Evolutionary conservation across 1,284 basidiomycete genomes (phyloP).

Genomic region (Irpex rosettiformis): DNA sequence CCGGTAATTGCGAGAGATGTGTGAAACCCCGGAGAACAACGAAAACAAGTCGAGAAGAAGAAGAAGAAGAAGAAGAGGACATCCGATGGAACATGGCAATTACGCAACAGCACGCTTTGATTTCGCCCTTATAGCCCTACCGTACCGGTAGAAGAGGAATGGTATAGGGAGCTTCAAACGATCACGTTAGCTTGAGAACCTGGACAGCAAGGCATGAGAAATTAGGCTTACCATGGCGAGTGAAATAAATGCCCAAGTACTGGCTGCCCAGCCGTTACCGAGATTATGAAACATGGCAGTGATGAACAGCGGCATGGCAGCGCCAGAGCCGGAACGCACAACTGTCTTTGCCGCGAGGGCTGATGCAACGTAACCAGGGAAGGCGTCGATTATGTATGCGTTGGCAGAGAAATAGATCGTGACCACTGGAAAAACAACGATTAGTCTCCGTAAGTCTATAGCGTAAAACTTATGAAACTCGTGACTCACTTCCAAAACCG

Average conservation of each 20-base stretch:
- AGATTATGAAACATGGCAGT: slow-evolving; percentile 44
- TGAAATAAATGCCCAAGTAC: slow-evolving; percentile 38
- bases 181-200: neutral
- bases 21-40: too few species aligned
- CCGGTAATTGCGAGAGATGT: too few species aligned
- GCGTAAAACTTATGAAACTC: neutral
- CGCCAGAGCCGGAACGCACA: slow-evolving; percentile 59
- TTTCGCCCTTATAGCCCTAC: slow-evolving; percentile 18
- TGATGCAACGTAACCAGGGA: slow-evolving; percentile 62
- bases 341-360: slow-evolving; percentile 75
- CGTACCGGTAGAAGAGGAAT: slow-evolving; percentile 36
- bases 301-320: slow-evolving; percentile 69
- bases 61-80: too few species aligned
- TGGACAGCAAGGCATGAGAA: neutral
- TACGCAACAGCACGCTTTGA: slow-evolving; percentile 19
- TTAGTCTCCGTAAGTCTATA: slow-evolving; percentile 9
- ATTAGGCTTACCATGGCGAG: slow-evolving; percentile 29
- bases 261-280: slow-evolving; percentile 48
- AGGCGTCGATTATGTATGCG: slow-evolving; percentile 61
- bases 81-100: neutral
- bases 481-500: slow-evolving; percentile 39
- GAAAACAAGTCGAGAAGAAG: too few species aligned
- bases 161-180: slow-evolving; percentile 34
- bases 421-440: slow-evolving; percentile 15
- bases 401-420: slow-evolving; percentile 27